phyloP scores from a whole-genome alignment of 2,329 filamentous ascomycete species.

The Elsinoe arachidis region DNA sequence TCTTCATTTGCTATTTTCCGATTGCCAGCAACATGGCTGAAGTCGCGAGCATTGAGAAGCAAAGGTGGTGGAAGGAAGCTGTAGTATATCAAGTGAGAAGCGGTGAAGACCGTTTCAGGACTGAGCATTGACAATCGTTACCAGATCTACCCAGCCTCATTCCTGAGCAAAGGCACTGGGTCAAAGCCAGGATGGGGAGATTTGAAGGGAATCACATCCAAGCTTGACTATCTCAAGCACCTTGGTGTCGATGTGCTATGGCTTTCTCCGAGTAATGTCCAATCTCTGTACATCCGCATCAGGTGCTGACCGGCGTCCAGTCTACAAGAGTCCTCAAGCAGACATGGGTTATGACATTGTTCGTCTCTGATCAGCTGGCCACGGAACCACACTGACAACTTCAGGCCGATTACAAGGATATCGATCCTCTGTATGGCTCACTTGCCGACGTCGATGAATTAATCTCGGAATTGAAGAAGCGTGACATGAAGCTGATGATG shows the following conservation, averaged over 20 bases:
- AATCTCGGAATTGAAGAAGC: slow-evolving; percentile 35
- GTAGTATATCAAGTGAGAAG: slow-evolving; percentile 25
- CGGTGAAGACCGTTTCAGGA: not conserved
- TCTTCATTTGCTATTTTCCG: not conserved
- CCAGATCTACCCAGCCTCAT: slow-evolving; percentile 52
- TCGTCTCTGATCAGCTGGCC: slow-evolving; percentile 6
- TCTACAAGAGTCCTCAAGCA: slow-evolving; percentile 45
- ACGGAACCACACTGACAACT: not conserved
- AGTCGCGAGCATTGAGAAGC: slow-evolving; percentile 15
- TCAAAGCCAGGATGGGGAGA: slow-evolving; percentile 50
- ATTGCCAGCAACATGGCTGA: slow-evolving; percentile 13
- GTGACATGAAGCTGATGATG: slow-evolving; percentile 43
- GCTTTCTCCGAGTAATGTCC: slow-evolving; percentile 43
- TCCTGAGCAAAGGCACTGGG: slow-evolving; percentile 50
- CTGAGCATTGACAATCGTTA: slow-evolving; percentile 21
- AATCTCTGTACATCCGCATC: slow-evolving; percentile 3
- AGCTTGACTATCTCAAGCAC: slow-evolving; percentile 55
- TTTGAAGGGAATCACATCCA: slow-evolving; percentile 54
- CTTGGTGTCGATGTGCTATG: slow-evolving; percentile 56
- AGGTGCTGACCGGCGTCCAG: slow-evolving; percentile 15
- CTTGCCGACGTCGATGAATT: slow-evolving; percentile 39
- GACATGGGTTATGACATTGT: slow-evolving; percentile 47
- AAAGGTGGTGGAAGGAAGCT: slow-evolving; percentile 32
- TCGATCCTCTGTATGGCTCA: slow-evolving; percentile 40
- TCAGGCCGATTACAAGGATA: slow-evolving; percentile 34